Conservation (phyloP, 768 basidiomycete genomes). For the Tricholoma flavovirens region DNA sequence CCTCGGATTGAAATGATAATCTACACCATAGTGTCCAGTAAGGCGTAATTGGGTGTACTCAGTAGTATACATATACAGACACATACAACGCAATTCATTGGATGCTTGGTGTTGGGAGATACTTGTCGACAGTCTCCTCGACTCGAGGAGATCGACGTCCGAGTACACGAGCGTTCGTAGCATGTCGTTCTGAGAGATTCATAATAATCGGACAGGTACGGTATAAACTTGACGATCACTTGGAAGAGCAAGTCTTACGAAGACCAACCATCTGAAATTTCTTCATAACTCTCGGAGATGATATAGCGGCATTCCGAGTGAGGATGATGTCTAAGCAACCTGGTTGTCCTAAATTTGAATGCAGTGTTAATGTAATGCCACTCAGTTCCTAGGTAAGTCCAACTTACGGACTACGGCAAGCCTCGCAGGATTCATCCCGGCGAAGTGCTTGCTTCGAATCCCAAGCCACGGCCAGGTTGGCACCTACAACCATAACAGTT, state of each 20-base stretch:
- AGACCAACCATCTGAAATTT: constrained; percentile 37
- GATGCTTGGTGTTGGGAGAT: too few relatives aligned
- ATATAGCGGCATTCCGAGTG: constrained; percentile 37
- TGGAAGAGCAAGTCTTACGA: constrained; percentile 23
- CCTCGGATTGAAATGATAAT: too few relatives aligned
- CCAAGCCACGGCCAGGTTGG: constrained; percentile 49
- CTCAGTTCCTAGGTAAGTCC: background rate
- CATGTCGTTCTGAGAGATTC: too few relatives aligned
- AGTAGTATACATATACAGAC: too few relatives aligned
- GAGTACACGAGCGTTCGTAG: too few relatives aligned
- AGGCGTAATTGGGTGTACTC: too few relatives aligned
- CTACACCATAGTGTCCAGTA: too few relatives aligned
- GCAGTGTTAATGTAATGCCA: background rate
- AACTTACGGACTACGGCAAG: constrained; percentile 32
- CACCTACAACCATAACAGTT: constrained; percentile 42
- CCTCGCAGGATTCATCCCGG: constrained; percentile 34
- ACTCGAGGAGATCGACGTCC: too few relatives aligned
- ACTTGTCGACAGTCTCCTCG: too few relatives aligned
- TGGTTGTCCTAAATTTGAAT: constrained; percentile 25
- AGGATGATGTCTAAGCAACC: constrained; percentile 38
- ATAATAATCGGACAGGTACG: too few relatives aligned
- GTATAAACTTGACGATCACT: background rate
- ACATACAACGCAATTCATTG: too few relatives aligned
- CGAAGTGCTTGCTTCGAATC: constrained; percentile 46
- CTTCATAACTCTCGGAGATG: constrained; percentile 4